These are phyloP conservation scores for Mortierella sp. DNA, from an alignment of 371 early-diverging fungal species.

Conservation along the genomic window DNA sequence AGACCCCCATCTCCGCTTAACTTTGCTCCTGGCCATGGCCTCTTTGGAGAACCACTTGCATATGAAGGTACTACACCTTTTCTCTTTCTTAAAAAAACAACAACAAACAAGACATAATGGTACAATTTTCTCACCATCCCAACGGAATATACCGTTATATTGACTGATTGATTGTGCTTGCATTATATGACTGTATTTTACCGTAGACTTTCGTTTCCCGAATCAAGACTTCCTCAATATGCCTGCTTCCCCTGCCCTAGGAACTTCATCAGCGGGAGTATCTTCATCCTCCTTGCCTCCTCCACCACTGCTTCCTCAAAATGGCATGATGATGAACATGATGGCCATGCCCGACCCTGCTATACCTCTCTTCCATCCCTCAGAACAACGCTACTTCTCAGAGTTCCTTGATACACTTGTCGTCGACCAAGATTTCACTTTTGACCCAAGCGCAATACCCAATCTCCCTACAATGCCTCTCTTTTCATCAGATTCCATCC, in stretches of 20 bases:
- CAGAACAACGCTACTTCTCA: conserved; percentile 54
- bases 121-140: neutral
- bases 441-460: conserved; percentile 53
- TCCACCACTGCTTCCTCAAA: conserved; percentile 24
- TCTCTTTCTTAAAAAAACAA: neutral
- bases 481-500: conserved; percentile 41
- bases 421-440: conserved; percentile 53
- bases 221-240: conserved; percentile 47
- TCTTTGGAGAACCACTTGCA: conserved; percentile 45
- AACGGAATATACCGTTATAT: conserved; percentile 1
- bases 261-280: neutral
- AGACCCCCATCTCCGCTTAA: conserved; percentile 49
- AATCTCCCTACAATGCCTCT: conserved; percentile 48
- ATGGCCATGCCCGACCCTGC: conserved; percentile 39
- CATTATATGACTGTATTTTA: no score
- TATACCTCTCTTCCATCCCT: conserved; percentile 45
- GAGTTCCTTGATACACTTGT: conserved; percentile 52
- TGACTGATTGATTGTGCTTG: no score
- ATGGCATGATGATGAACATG: conserved; percentile 20
- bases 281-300: neutral
- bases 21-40: conserved; percentile 39
- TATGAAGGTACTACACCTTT: conserved; percentile 27
- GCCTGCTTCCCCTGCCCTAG: conserved; percentile 11
- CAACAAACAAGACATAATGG: no score
- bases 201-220: conserved; percentile 23